These are phyloP conservation scores for Avicennia marina DNA, from an alignment of 257 asterid species.

Conservation along the genomic window DNA sequence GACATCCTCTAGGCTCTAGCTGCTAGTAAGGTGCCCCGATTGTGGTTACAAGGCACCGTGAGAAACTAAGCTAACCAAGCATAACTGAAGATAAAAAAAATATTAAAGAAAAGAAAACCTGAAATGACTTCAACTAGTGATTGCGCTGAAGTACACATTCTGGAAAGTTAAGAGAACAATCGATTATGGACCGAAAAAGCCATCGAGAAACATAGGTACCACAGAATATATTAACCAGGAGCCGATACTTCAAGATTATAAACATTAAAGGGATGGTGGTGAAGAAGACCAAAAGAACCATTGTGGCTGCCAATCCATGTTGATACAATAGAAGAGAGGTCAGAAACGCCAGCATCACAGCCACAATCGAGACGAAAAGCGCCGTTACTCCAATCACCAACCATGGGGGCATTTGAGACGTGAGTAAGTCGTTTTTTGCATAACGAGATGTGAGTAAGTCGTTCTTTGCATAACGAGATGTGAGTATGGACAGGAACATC, in stretches of 20 bases:
- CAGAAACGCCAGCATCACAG: conserved; percentile 30
- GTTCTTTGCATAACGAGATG: conserved; percentile 26
- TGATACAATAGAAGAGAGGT: conserved; percentile 18
- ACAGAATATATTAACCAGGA: conserved; percentile 16
- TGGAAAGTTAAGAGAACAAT: conserved; percentile 7
- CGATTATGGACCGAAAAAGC: conserved; percentile 18
- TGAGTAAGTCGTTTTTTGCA: conserved; percentile 23
- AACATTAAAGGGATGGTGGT: conserved; percentile 21
- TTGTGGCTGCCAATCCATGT: conserved; percentile 12
- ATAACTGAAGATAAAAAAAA: no score
- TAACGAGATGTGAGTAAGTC: conserved; percentile 26
- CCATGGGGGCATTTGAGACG: conserved; percentile 27
- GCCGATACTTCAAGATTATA: conserved; percentile 19
- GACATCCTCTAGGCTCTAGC: no score
- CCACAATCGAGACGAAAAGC: conserved; percentile 30
- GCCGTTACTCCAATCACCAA: conserved; percentile 26
- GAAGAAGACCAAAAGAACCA: conserved; percentile 6
- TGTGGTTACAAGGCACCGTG: no score
- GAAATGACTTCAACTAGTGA: no score
- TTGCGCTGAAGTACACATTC: no score
- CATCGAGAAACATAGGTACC: conserved; percentile 14
- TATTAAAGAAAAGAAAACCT: no score
- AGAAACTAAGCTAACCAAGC: no score
- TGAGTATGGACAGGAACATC: conserved; percentile 33
- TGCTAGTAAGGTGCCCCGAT: no score